Conservation (phyloP, 2,329 filamentous ascomycete genomes). For the Colletotrichum phormii region DNA sequence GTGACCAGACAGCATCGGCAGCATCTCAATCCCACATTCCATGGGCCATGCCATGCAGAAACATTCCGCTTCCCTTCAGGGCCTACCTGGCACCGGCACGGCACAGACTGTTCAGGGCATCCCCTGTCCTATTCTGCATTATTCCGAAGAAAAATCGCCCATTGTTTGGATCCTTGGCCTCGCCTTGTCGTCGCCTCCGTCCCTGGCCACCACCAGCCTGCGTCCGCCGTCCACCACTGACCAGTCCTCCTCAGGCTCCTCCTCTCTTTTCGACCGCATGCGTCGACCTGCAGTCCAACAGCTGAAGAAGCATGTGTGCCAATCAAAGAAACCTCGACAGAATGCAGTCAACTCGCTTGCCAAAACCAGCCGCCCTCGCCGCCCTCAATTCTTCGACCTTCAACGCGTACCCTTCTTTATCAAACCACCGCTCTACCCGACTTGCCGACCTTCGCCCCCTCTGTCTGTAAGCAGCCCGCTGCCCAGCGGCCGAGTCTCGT, state of each 20-base stretch:
- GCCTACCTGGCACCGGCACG: neutral
- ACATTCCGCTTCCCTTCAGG: neutral
- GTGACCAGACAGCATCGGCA: neutral
- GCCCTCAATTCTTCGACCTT: neutral
- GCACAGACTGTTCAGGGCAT: neutral
- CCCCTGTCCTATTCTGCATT: neutral
- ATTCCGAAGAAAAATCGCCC: neutral
- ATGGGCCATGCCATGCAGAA: neutral
- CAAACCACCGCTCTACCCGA: neutral
- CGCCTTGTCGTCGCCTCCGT: slow-evolving; percentile 3
- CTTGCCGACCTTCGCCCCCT: neutral
- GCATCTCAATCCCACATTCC: neutral
- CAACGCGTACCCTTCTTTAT: neutral
- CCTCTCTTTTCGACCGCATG: slow-evolving; percentile 17
- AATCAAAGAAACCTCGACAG: neutral
- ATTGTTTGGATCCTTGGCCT: neutral
- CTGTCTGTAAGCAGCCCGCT: neutral
- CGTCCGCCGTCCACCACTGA: neutral
- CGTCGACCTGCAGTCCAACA: slow-evolving; percentile 13
- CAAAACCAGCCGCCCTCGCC: neutral
- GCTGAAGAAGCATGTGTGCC: neutral
- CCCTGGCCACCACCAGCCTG: neutral
- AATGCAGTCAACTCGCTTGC: neutral
- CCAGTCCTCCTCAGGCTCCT: too few relatives aligned
- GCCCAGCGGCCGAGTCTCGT: neutral